A percentile compares a stretch with the other conserved stretches of the same genome.
Conservation (phyloP, 2,329 filamentous ascomycete genomes). For the Leptosphaerulina australis region DNA sequence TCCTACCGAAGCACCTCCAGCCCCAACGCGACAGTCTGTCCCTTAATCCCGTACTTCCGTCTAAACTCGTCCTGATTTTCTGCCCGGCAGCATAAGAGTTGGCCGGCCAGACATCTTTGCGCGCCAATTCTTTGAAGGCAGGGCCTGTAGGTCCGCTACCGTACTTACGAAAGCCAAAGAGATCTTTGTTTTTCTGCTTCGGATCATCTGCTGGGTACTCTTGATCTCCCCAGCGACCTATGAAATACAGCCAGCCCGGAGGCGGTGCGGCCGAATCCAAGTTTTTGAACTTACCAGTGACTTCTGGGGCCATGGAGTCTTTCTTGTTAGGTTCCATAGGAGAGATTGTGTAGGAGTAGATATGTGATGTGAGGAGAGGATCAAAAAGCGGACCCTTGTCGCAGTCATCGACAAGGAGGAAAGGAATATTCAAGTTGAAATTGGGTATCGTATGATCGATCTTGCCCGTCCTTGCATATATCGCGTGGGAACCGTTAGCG, state of each 20-base stretch:
- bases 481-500: constrained; percentile 66
- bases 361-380: constrained; percentile 60
- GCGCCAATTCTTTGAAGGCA: constrained; percentile 37
- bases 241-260: constrained; percentile 60
- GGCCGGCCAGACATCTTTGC: constrained; percentile 28
- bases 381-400: constrained; percentile 64
- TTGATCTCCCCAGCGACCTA: constrained; percentile 65
- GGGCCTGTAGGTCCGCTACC: constrained; percentile 64
- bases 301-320: too few species aligned
- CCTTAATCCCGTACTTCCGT: not conserved
- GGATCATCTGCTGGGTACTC: constrained; percentile 56
- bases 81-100: not conserved
- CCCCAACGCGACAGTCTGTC: not conserved
- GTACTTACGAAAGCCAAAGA: constrained; percentile 54
- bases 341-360: constrained; percentile 62
- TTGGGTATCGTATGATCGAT: constrained; percentile 68
- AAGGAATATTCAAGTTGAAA: constrained; percentile 57
- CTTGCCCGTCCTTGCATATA: constrained; percentile 62
- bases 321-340: too few species aligned
- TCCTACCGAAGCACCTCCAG: not conserved
- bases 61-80: not conserved
- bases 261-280: constrained; percentile 53
- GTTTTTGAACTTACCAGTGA: constrained; percentile 52
- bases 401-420: constrained; percentile 57
- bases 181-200: constrained; percentile 48